phyloP scores from a whole-genome alignment of 768 basidiomycete genomes.

The Pisolithus sp. region DNA sequence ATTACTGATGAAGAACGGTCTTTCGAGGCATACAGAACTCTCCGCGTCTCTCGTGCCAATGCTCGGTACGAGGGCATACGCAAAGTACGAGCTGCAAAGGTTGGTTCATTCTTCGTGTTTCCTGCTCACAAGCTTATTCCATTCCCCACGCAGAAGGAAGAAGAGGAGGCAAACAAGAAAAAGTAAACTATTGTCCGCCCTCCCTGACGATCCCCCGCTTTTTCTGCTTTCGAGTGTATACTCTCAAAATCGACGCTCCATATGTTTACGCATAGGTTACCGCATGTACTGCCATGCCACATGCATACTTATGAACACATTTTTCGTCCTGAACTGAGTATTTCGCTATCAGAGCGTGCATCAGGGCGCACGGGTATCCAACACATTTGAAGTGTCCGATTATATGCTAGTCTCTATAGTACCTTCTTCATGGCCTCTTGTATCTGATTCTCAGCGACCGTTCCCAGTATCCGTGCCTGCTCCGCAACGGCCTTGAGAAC shows the following conservation, averaged over 20 bases:
- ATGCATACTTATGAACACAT: conserved; percentile 24
- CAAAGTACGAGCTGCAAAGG: conserved; percentile 83
- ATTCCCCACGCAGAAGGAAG: conserved; percentile 59
- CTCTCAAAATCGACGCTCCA: conserved; percentile 33
- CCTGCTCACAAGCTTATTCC: conserved; percentile 11
- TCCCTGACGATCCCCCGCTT: conserved; percentile 9
- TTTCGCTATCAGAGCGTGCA: background rate
- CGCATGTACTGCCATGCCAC: conserved; percentile 30
- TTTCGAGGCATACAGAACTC: conserved; percentile 83
- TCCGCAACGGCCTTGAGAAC: conserved; percentile 81
- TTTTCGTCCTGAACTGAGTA: conserved; percentile 6
- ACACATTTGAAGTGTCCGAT: conserved; percentile 2
- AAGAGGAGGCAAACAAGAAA: conserved; percentile 90
- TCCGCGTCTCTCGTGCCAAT: conserved; percentile 78
- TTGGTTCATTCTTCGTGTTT: conserved; percentile 29
- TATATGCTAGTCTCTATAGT: conserved; percentile 15
- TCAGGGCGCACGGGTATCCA: background rate
- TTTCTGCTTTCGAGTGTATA: conserved; percentile 17
- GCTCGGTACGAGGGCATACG: conserved; percentile 82
- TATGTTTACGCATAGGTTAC: conserved; percentile 16
- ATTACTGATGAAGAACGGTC: conserved; percentile 88
- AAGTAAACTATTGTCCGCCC: conserved; percentile 45
- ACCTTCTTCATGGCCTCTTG: conserved; percentile 54
- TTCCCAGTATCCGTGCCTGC: conserved; percentile 76
- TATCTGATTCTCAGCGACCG: conserved; percentile 74